Evolutionary conservation across 2,329 filamentous ascomycete genomes (phyloP), one percentile per base, ranked within the genome.

Genomic region (Stemphylium lycopersici): DNA sequence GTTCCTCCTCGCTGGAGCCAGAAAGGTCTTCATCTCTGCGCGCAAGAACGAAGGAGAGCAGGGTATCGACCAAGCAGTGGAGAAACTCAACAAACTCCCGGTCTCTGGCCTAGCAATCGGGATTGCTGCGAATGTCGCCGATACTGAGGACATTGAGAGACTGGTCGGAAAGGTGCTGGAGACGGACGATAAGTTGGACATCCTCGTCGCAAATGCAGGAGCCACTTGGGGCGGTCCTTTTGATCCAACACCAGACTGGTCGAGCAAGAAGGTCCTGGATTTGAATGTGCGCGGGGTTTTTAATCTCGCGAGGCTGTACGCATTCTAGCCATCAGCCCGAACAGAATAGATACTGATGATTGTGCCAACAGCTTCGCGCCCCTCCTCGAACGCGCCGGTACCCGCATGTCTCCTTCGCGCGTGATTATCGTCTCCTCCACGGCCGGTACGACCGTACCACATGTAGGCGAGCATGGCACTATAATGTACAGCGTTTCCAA

Each of bases 401-500:
- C 68, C 6, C 59, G 61, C 15, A 41, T 56, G 45, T 68, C 76
- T 45, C 72, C 75, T 13, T 74, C 73, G 2, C 67, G 75, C 47
- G 69, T 77, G 33, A 74, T 77, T 45, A 69, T 77, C 44, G 70
- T 74, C 13, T 69, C 67, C 40, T 75, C 72, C 3, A 69, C 61
- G 6, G 73, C 72, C 2, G 75, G 73, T n/a, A 64, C 66, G 3
- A 73, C 66, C n/a, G 74, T 77, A 3, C 65, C 71, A 0, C 70
- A 74, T 46, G 65, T 74, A 2, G 75, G 74, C 16, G 70, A 75
- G 10, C 64, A 74, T 36, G 74, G 73, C 16, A 75, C 74, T 2
- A 74, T 75, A 44, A 74, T 75, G 67, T 77, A 77, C 62, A 72
- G 71, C 18, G 68, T 71, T 37, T 76, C 75, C 6, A 77, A 77